Evolutionary conservation across 768 basidiomycete genomes (phyloP).

Genomic region (Suillus luteus): DNA sequence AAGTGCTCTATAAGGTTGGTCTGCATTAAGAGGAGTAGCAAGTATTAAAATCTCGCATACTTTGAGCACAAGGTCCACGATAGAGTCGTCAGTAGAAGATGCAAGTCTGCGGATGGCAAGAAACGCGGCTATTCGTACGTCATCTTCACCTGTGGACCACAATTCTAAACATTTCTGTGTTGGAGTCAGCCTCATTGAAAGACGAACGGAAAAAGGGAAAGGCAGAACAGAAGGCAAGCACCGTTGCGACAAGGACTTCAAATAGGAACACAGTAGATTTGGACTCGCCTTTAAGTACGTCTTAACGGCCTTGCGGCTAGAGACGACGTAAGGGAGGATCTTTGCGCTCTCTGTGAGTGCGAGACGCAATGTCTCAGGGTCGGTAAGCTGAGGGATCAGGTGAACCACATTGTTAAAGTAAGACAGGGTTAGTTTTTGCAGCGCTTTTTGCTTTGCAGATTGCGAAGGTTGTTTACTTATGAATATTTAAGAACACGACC

Average conservation of each 20-base stretch:
- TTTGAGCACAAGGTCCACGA: slow-evolving; percentile 86
- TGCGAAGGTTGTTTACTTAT: slow-evolving; percentile 84
- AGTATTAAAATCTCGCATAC: slow-evolving; percentile 40
- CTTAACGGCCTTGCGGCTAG: slow-evolving; percentile 83
- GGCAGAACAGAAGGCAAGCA: slow-evolving; percentile 14
- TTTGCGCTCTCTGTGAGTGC: slow-evolving; percentile 86
- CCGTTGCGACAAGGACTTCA: not conserved
- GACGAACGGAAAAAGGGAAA: not conserved
- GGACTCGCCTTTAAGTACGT: slow-evolving; percentile 76
- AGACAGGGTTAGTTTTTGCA: slow-evolving; percentile 86
- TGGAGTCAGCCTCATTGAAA: slow-evolving; percentile 3
- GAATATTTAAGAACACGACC: slow-evolving; percentile 6
- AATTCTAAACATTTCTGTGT: slow-evolving; percentile 75
- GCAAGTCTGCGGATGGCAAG: slow-evolving; percentile 82
- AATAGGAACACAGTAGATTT: not conserved
- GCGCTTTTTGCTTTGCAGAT: slow-evolving; percentile 75
- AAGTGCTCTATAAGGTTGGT: slow-evolving; percentile 64
- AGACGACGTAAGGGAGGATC: slow-evolving; percentile 84
- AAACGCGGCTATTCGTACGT: slow-evolving; percentile 82
- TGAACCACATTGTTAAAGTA: slow-evolving; percentile 88
- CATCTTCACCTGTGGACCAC: slow-evolving; percentile 84
- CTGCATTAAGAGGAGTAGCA: not conserved
- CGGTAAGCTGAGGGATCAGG: slow-evolving; percentile 73
- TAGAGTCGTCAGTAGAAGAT: slow-evolving; percentile 72
- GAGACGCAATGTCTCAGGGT: slow-evolving; percentile 63